Base-by-base conservation (phyloP, 805 yeast genomes). In the Candida nemodendra region DNA sequence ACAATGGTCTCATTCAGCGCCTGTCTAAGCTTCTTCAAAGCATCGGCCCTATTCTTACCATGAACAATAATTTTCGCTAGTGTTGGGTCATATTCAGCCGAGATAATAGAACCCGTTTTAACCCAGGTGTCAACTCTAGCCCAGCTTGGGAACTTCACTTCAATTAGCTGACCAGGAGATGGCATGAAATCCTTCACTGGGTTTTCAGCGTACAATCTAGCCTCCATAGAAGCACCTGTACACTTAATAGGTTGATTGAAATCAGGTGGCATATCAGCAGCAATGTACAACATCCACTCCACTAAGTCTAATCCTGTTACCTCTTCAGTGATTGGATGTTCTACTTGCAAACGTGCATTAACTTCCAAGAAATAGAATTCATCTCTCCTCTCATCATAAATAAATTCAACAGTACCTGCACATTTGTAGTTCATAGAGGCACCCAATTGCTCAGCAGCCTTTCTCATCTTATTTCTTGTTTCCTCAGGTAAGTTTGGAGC, bases 71-170 rank as follows among this genome's bases (percentile, higher is more conserved):
- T 90, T 66, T 91, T 91, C 30, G 98, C 98, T 50, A 91, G 71
- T 9, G 96, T 88, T 33, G 98, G 98, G 64, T 90, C 99, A 62
- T 88, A 91, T 62, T 93, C 97, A 17, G 96, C 88, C 44, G 95
- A 81, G 43, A 91, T 69, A 25, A 73, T 79, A 9, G 96, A 83
- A 47, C 99, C 99, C 47, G 84, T 84, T 39, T 77, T 69, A 33
- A 88, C 91, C 98, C 99, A 93, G 11, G 93, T 83, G 59, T 91
- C 99, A 46, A 91, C 78, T 66, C 99, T 80, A 7, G 96, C 96
- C 84, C 90, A 84, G 16, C 68, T 63, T 3, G 99, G 98, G 72
- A 90, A 93, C 35, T 65, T 61, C 27, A 91, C 90, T 48, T 87
- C 89, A 9, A 88, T 81, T 41, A 91, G 68, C 62, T 84, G 95